These are phyloP conservation scores for Aspergillus thermomutatus DNA, from an alignment of 2,329 filamentous ascomycete genomes.

Conservation along the genomic window DNA sequence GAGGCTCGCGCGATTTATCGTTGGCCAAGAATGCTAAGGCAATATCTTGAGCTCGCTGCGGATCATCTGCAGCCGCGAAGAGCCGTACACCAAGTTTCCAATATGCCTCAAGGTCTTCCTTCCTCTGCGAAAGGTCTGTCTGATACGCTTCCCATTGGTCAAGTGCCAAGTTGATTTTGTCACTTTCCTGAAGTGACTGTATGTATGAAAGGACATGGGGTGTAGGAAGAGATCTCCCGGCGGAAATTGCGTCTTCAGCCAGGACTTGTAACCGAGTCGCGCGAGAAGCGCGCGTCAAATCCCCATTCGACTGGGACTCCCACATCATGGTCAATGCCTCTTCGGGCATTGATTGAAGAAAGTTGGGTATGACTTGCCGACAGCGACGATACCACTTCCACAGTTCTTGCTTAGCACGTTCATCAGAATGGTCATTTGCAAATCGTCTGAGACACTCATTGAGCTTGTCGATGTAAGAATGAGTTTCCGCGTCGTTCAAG, in stretches of 20 bases:
- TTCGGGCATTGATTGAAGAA: conserved; percentile 56
- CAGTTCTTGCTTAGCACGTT: conserved; percentile 33
- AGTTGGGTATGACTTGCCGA: conserved; percentile 43
- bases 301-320: conserved; percentile 50
- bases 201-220: conserved; percentile 64
- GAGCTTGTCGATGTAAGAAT: conserved; percentile 41
- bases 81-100: conserved; percentile 51
- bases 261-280: conserved; percentile 61
- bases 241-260: conserved; percentile 62
- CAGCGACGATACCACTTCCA: conserved; percentile 53
- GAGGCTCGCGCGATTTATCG: conserved; percentile 42
- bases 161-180: conserved; percentile 58
- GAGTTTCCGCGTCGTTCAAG: conserved; percentile 30
- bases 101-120: conserved; percentile 38
- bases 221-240: conserved; percentile 53
- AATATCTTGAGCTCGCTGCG: conserved; percentile 48
- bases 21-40: conserved; percentile 43
- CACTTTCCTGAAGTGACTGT: conserved; percentile 64
- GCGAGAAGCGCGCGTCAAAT: conserved; percentile 46
- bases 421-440: conserved; percentile 24
- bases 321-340: conserved; percentile 65
- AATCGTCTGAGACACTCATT: conserved; percentile 36
- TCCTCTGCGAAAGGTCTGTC: conserved; percentile 48
- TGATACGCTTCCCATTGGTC: conserved; percentile 62
- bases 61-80: conserved; percentile 46